These are phyloP conservation scores for Cladophialophora psammophila DNA, from an alignment of 2,329 filamentous ascomycete genomes.

Conservation along the genomic window DNA sequence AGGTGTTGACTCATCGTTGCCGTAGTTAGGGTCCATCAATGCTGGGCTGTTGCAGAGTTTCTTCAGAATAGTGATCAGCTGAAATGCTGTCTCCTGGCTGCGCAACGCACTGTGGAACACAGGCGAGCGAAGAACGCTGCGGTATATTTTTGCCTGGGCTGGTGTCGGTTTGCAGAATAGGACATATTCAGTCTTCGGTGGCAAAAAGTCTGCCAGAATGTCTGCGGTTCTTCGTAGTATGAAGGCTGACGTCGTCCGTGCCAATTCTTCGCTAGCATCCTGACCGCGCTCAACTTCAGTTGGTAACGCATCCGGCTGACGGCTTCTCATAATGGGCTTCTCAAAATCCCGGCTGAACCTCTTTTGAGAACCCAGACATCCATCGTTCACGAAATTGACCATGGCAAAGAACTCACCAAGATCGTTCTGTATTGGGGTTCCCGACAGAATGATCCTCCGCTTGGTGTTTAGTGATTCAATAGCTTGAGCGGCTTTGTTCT, in stretches of 20 bases:
- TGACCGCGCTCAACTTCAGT: constrained; percentile 71
- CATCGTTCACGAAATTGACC: constrained; percentile 74
- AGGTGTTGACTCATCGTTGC: constrained; percentile 56
- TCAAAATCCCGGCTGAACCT: constrained; percentile 72
- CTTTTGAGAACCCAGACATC: constrained; percentile 67
- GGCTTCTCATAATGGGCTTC: constrained; percentile 67
- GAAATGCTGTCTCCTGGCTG: constrained; percentile 66
- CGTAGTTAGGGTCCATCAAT: constrained; percentile 62
- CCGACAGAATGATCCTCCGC: constrained; percentile 68
- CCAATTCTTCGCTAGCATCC: constrained; percentile 66
- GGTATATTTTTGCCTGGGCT: constrained; percentile 67
- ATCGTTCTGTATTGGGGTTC: constrained; percentile 74
- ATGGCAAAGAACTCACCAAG: constrained; percentile 72
- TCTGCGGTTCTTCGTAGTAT: constrained; percentile 72
- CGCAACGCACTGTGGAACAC: constrained; percentile 69
- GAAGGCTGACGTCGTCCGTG: constrained; percentile 67
- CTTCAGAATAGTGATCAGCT: constrained; percentile 75
- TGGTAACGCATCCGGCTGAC: constrained; percentile 68
- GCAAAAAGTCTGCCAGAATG: constrained; percentile 70
- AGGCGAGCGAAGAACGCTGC: constrained; percentile 69
- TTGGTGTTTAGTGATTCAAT: constrained; percentile 70
- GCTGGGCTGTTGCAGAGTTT: constrained; percentile 77
- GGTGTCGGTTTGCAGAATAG: constrained; percentile 70
- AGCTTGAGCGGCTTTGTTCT: constrained; percentile 71
- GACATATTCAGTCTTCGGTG: constrained; percentile 72